These are phyloP conservation scores for Ganoderma lingzhi DNA, from an alignment of 1,284 basidiomycete species.

Conservation along the genomic window DNA sequence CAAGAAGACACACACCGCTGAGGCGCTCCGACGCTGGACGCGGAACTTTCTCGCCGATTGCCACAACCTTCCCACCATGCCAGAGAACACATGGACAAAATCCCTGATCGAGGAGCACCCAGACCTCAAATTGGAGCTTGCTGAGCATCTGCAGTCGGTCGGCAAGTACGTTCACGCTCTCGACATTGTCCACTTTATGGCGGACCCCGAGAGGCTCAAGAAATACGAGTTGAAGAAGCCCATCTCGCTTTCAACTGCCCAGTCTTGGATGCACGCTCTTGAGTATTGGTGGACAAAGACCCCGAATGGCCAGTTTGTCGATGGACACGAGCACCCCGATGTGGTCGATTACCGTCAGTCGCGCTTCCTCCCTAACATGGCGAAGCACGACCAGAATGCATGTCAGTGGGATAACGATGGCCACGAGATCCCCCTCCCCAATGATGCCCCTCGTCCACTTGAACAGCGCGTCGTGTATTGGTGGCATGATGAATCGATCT, in stretches of 20 bases:
- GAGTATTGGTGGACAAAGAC: background rate
- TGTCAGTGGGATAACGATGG: no score
- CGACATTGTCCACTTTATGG: background rate
- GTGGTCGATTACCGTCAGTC: background rate
- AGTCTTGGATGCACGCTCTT: background rate
- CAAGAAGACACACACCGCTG: no score
- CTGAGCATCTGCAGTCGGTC: background rate
- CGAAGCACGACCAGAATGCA: no score
- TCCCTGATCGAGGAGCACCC: background rate
- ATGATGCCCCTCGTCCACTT: background rate
- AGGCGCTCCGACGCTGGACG: background rate
- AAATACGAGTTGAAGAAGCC: background rate
- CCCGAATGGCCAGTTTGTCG: background rate
- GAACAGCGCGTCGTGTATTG: slow-evolving; percentile 12
- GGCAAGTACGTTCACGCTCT: background rate
- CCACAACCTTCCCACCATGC: background rate
- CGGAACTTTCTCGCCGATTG: background rate
- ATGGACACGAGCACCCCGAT: background rate
- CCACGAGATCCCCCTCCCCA: background rate
- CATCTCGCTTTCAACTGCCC: background rate
- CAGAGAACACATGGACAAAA: background rate
- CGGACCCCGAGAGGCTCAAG: background rate
- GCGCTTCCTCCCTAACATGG: no score
- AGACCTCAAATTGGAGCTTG: no score
- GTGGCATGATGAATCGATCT: slow-evolving; percentile 35